Base-by-base conservation (phyloP, 345 rosid genomes). In the Populus deltoides region DNA sequence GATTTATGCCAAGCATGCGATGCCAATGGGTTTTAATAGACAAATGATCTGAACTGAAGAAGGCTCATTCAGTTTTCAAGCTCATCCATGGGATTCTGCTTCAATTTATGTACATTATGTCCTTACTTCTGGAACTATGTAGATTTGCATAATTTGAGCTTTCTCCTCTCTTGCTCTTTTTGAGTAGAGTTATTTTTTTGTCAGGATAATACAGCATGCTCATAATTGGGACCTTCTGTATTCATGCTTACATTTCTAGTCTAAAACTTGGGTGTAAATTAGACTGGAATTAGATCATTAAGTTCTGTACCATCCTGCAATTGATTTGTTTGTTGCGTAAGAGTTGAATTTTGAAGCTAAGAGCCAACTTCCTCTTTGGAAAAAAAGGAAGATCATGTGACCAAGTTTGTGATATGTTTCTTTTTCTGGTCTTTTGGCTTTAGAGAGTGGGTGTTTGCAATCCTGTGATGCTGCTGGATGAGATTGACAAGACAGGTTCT, bases 401-500 rank as follows among this genome's bases (percentile, higher is more conserved):
- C 31, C 66, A 33, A 35, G 47, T 33, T 74, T 16, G 15, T 66
- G n/a, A 53, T 69, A 43, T 22, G 15, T 43, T 16, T 55, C 62
- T 75, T 17, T 11, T 76, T 75, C 67, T 85, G 43, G 51, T 38
- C 75, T 91, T 82, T 88, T 77, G 75, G 69, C 76, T 82, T 43
- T 66, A 93, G 99, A 93, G 87, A 82, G 98, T 92, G 75, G 99
- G 94, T 72, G 98, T 96, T 78, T 90, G 95, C 89, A 96, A 96
- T 84, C 99, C 99, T 61, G 97, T 96, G 79, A 91, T 96, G 97
- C 86, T 96, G 70, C 86, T 93, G 81, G 98, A 96, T 86, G 99
- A 96, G 88, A 89, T 96, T 83, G 99, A 96, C 91, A 96, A 96
- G 86, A 93, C 99, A 3, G 97, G 99, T 74, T 96, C 98, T 51